Conservation (phyloP, 306 rosid species). For the Castanopsis chinensis region DNA sequence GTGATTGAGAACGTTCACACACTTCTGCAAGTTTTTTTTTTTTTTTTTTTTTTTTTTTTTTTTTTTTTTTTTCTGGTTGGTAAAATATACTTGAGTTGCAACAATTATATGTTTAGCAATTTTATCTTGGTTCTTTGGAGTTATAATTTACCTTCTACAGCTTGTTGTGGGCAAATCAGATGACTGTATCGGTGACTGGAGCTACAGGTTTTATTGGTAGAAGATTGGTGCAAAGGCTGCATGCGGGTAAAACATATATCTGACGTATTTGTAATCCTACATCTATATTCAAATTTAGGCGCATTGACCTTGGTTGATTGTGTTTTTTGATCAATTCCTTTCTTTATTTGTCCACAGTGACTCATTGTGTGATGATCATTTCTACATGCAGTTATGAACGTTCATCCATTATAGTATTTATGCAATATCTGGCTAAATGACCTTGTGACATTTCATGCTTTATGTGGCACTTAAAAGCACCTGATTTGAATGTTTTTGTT, state of each 20-base stretch:
- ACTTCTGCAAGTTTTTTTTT: too few relatives aligned
- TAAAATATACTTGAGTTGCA: neutral
- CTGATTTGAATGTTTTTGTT: neutral
- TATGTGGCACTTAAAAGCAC: neutral
- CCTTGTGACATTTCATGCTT: neutral
- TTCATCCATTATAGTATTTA: neutral
- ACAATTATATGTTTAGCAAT: neutral
- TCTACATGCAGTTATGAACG: neutral
- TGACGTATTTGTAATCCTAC: neutral
- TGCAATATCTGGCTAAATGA: neutral
- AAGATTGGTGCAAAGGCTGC: conserved; percentile 87
- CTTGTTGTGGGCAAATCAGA: conserved; percentile 56
- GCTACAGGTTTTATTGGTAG: conserved; percentile 95
- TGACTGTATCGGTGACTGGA: conserved; percentile 86
- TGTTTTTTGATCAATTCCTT: neutral
- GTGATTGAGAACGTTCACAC: too few relatives aligned
- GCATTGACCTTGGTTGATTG: neutral
- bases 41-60: too few relatives aligned
- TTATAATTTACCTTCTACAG: conserved; percentile 27
- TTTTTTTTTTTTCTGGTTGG: neutral
- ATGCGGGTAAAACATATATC: conserved; percentile 53
- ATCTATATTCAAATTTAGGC: neutral
- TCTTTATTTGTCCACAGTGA: neutral
- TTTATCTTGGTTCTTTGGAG: conserved; percentile 29
- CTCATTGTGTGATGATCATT: neutral